Base-by-base conservation (phyloP, 106 monocot genomes). In the Cymbidium sinense region DNA sequence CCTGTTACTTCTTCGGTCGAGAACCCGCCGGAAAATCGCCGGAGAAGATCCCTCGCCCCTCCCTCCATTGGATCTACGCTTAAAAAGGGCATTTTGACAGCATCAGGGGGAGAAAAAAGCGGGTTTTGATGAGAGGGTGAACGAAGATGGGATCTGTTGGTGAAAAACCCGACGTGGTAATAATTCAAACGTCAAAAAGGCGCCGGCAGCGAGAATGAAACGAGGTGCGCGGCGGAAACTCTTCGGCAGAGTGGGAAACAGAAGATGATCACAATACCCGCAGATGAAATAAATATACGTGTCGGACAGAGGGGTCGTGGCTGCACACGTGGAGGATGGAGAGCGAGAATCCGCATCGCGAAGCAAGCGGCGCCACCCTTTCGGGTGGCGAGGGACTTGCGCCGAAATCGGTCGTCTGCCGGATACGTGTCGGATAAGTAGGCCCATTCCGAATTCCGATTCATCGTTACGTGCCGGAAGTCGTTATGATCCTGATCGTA, bases 311-410 rank as follows among this genome's bases (percentile, higher is more conserved):
- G 2, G 58, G 23, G 4, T 58, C 23, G 2, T 20, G 7, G 7
- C 2, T 6, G 21, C 10, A 33, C 67, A 67, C 67, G 67, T 67
- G 67, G 67, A 29, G 31, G 67, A 13, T 13, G 33, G 2, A 67
- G 15, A 33, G 9, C 31, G 0, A 61, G 1, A 61, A 10, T 1
- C 5, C 61, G 61, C 23, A 27, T 61, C n/a, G 25, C 61, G 61
- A 61, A 61, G 31, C 67, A 67, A 31, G 67, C 67, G 67, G 67
- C 67, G 67, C 30, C 67, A 67, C 67, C 67, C 9, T 31, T 58
- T 67, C 31, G 61, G 61, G 61, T 8, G 61, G 61, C 61, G 54
- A 54, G 54, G 19, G 12, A 21, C 64, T 27, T 25, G 64, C 64
- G 23, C 23, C 64, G 27, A 23, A 7, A 7, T 0, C 64, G 30